phyloP scores from a whole-genome alignment of 768 basidiomycete species.

The Russula ochroleuca region DNA sequence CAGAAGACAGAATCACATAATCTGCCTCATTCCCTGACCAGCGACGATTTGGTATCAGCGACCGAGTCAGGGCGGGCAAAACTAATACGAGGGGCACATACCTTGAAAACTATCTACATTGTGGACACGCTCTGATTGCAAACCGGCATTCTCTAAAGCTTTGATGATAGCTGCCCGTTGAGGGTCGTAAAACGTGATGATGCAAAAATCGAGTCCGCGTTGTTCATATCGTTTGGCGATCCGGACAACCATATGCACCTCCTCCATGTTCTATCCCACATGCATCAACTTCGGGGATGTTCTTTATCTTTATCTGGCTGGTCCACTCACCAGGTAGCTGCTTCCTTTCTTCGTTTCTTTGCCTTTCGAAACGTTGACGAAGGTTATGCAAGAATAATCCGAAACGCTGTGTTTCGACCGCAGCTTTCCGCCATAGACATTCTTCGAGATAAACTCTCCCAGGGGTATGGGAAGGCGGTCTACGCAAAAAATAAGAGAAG shows the following conservation, averaged over 20 bases:
- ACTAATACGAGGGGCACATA: not conserved
- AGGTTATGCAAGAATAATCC: constrained; percentile 39
- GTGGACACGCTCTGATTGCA: constrained; percentile 33
- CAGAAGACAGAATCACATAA: constrained; percentile 49
- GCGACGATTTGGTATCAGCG: not conserved
- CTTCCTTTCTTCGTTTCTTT: constrained; percentile 37
- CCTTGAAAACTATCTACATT: constrained; percentile 22
- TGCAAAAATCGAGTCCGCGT: constrained; percentile 36
- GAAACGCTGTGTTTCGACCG: constrained; percentile 38
- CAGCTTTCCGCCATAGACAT: constrained; percentile 42
- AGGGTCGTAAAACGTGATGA: constrained; percentile 54
- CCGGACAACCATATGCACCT: constrained; percentile 15
- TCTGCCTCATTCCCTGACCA: constrained; percentile 48
- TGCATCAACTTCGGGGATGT: not conserved
- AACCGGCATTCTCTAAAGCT: constrained; percentile 35
- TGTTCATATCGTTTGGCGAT: constrained; percentile 11
- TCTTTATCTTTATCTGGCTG: not conserved
- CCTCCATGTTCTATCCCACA: constrained; percentile 9
- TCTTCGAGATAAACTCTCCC: constrained; percentile 47
- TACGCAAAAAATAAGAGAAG: constrained; percentile 26
- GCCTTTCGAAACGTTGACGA: constrained; percentile 43
- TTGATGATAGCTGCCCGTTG: constrained; percentile 45
- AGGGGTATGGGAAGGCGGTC: constrained; percentile 50
- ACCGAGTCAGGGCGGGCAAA: not conserved
- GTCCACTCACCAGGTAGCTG: constrained; percentile 4